Evolutionary conservation across 2,329 filamentous ascomycete genomes (phyloP).

Genomic region (Pseudopithomyces maydicus): DNA sequence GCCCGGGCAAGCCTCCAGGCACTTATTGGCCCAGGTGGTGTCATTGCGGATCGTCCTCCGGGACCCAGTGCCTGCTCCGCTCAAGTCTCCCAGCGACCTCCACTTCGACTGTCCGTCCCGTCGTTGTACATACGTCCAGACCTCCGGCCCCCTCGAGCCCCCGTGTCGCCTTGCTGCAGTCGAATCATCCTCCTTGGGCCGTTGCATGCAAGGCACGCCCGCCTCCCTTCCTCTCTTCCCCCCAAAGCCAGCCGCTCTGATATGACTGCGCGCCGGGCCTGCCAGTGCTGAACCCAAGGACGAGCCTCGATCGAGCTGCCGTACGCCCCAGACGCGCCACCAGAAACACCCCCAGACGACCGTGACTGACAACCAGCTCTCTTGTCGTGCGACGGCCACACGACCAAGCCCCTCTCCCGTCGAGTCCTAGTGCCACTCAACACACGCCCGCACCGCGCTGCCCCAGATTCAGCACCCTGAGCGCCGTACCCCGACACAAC

Average conservation of each 20-base stretch:
- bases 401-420: conserved; percentile 20
- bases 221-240: conserved; percentile 12
- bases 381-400: conserved; percentile 29
- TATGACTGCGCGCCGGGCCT: conserved; percentile 24
- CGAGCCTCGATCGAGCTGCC: conserved; percentile 1
- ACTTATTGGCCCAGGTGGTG: conserved; percentile 36
- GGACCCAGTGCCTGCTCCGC: conserved; percentile 21
- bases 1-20: conserved; percentile 28
- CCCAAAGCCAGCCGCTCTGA: conserved; percentile 17
- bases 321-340: conserved; percentile 1
- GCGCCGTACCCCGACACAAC: conserved; percentile 24
- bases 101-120: conserved; percentile 25
- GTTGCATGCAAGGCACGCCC: conserved; percentile 44
- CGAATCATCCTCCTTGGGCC: conserved; percentile 24
- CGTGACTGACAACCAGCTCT: conserved; percentile 19
- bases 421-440: conserved; percentile 5
- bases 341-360: conserved; percentile 7
- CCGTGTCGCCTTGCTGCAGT: conserved; percentile 20
- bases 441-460: conserved; percentile 17
- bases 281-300: conserved; percentile 13
- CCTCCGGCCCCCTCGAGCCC: conserved; percentile 28
- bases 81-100: conserved; percentile 19
- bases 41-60: conserved; percentile 27
- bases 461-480: conserved; percentile 28
- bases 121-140: conserved; percentile 37